phyloP scores from a whole-genome alignment of 257 asterid species.

The Fraxinus cuspidata region DNA sequence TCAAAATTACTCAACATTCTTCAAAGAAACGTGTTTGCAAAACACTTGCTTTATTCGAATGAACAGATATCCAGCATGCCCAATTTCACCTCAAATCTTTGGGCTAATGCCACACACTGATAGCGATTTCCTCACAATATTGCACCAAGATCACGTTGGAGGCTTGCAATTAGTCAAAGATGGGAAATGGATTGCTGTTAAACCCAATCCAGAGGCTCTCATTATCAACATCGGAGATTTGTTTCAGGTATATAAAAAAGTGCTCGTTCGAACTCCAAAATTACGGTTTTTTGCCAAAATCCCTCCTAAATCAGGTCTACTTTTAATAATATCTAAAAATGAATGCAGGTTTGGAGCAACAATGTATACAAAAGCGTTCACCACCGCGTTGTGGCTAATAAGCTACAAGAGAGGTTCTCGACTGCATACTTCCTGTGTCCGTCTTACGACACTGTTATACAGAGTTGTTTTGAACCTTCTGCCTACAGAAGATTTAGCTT shows the following conservation, averaged over 20 bases:
- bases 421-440: conserved; percentile 79
- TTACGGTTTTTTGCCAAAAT: too few species aligned
- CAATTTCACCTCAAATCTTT: conserved; percentile 40
- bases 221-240: conserved; percentile 85
- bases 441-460: conserved; percentile 46
- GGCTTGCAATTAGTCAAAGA: conserved; percentile 78
- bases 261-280: neutral
- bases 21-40: conserved; percentile 52
- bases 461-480: conserved; percentile 33
- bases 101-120: conserved; percentile 87
- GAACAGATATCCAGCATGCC: conserved; percentile 80
- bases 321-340: neutral
- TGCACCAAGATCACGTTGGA: conserved; percentile 79
- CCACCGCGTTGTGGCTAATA: conserved; percentile 63
- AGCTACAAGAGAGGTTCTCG: conserved; percentile 63
- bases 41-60: conserved; percentile 67
- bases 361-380: conserved; percentile 60
- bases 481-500: conserved; percentile 52
- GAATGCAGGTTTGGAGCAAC: conserved; percentile 80
- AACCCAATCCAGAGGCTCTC: conserved; percentile 71
- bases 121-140: conserved; percentile 73
- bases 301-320: too few species aligned
- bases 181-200: conserved; percentile 73
- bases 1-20: conserved; percentile 34
- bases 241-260: conserved; percentile 53